Conservation (phyloP, 2,329 filamentous ascomycete genomes). For the Sporothrix brunneoviolacea region DNA sequence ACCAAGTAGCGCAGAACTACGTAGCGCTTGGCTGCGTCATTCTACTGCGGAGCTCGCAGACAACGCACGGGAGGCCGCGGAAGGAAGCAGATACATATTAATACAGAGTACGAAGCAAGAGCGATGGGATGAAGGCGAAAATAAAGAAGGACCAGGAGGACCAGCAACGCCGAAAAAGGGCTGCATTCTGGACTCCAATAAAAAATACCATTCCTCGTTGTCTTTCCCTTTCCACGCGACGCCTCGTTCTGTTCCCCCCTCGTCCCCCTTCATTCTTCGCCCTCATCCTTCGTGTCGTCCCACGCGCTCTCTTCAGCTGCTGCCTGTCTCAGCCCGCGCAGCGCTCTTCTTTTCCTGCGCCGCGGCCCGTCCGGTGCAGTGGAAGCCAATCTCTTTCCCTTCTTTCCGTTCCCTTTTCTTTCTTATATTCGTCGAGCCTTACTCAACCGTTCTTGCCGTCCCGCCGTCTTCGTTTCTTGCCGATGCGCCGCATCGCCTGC, state of each 20-base stretch:
- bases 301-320: neutral
- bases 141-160: neutral
- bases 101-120: neutral
- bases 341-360: neutral
- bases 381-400: neutral
- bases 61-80: constrained; percentile 8
- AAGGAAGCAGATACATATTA: neutral
- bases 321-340: neutral
- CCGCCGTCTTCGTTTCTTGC: neutral
- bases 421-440: neutral
- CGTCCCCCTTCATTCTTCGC: neutral
- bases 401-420: neutral
- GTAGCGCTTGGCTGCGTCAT: constrained; percentile 4
- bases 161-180: constrained; percentile 7
- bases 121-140: neutral
- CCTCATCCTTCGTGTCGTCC: neutral
- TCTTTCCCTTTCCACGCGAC: neutral
- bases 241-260: neutral
- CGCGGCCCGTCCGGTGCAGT: neutral
- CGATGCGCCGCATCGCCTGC: constrained; percentile 1
- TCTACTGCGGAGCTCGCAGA: too few relatives aligned
- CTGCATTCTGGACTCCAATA: neutral
- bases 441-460: neutral
- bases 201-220: constrained; percentile 2
- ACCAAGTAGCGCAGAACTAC: constrained; percentile 1